Evolutionary conservation across 2,329 filamentous ascomycete genomes (phyloP), one percentile per base, ranked within the genome.

Genomic region (Colletotrichum sp.): DNA sequence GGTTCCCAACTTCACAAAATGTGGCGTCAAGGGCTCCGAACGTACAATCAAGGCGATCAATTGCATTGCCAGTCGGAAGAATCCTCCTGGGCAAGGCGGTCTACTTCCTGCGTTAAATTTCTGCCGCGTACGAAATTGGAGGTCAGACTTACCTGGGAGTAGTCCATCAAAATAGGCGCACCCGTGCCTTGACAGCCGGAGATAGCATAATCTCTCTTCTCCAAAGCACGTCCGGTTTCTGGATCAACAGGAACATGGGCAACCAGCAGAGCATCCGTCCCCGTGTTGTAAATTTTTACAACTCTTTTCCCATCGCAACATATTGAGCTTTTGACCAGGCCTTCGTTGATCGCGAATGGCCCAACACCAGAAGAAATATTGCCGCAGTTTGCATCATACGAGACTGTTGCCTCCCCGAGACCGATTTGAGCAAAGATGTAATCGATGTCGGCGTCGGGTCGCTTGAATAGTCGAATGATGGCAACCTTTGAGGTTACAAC

Each of bases 391-490:
- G 90, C 89, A 1, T 88, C 88, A 74, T 89, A 87, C 76, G 92
- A 90, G 4, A 92, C 85, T 67, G 87, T 84, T 6, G 83, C 81
- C 74, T 89, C 85, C 73, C 88, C 87, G 58, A 92, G 87, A 1
- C 90, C 90, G 16, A 92, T 82, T 16, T 89, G 88, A 0, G 90
- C 87, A 77, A 92, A 93, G 0, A 90, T 92, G 76, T 91, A 92
- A 71, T 92, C 89, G 18, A 92, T 83, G 78, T 92, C 88, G 1
- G 85, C 86, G 36, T 86, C 87, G 4, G 80, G 73, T 28, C 84
- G 81, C 7, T 80, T 79, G 13, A 87, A 85, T 13, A 81, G 83
- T 10, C 86, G 87, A 7, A 92, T 87, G 2, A 93, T 84, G 79
- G 90, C 91, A 28, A 92, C 86, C 79, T 93, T 93, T 69, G 88